Evolutionary conservation across 2,329 filamentous ascomycete genomes (phyloP), one percentile per base, ranked within the genome.

Genomic region (Penicillium sp.): DNA sequence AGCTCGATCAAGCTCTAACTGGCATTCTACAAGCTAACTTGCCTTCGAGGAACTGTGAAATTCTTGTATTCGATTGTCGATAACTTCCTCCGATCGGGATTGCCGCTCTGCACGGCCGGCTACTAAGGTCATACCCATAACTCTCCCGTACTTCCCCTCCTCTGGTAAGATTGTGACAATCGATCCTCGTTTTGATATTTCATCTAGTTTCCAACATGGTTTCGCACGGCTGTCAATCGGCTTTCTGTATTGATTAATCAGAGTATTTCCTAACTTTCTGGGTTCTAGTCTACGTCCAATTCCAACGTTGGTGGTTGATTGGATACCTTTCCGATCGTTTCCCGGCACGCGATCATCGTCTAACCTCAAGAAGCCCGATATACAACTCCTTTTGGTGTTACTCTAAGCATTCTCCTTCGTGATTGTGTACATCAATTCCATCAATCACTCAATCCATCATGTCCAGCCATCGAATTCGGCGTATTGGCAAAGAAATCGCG

Each of bases 401-500:
- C 6, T 27, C 10, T 27, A 36, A 36, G 18, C 33, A 36, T 36
- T 37, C 26, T 27, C 26, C 24, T 24, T 4, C 26, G 7, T 20
- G 5, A 20, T 36, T 21, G 15, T 27, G n/a, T 42, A 17, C n/a
- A 15, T 50, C 45, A 26, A 48, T 49, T 40, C 17, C 17, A n/a
- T 32, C n/a, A 32, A 17, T 20, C n/a, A 20, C 20, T 44, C 24
- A 4, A 46, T 33, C 44, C 59, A 70, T 63, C 64, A 84, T 84
- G 78, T 72, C 80, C 53, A 78, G 80, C 47, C 84, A 85, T 63
- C 78, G 82, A 48, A 76, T 77, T 47, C 78, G 84, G 58, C 82
- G 84, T 52, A 74, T 79, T 51, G 72, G 72, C 33, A 79, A 79
- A 63, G 77, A 80, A 55, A 68, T 79, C 44, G 74, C 75, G 26